Conservation (phyloP, 345 rosid genomes). For the Pseudoturritis turrita region DNA sequence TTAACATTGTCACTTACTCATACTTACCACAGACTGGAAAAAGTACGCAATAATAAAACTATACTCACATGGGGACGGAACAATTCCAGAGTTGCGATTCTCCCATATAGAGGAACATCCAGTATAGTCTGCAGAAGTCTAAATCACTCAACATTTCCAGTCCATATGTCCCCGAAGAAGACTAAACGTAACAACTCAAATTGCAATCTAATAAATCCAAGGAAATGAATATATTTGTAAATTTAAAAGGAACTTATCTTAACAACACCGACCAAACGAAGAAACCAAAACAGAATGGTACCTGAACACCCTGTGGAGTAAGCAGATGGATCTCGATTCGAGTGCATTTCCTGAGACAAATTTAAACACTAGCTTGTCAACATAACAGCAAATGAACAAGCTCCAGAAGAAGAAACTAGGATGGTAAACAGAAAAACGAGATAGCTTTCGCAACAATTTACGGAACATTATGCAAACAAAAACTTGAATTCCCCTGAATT, state of each 20-base stretch:
- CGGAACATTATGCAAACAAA: not conserved
- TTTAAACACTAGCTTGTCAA: not conserved
- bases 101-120: conserved; percentile 91
- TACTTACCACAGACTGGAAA: not conserved
- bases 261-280: not conserved
- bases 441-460: not conserved
- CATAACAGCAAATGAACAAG: not conserved
- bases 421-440: not conserved
- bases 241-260: not conserved
- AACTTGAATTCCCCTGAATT: not conserved
- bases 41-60: not conserved
- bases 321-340: conserved; percentile 87
- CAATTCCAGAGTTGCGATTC: conserved; percentile 89
- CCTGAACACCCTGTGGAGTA: conserved; percentile 82
- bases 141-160: conserved; percentile 6
- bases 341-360: conserved; percentile 74
- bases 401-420: not conserved
- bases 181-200: not conserved
- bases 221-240: not conserved
- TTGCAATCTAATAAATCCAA: no score
- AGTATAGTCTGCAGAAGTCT: conserved; percentile 59
- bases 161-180: not conserved
- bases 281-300: conserved; percentile 5
- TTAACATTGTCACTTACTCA: conserved; percentile 4
- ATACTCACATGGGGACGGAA: conserved; percentile 90